These are phyloP conservation scores for Suillus fuscotomentosus DNA, from an alignment of 768 basidiomycete species.

Conservation along the genomic window DNA sequence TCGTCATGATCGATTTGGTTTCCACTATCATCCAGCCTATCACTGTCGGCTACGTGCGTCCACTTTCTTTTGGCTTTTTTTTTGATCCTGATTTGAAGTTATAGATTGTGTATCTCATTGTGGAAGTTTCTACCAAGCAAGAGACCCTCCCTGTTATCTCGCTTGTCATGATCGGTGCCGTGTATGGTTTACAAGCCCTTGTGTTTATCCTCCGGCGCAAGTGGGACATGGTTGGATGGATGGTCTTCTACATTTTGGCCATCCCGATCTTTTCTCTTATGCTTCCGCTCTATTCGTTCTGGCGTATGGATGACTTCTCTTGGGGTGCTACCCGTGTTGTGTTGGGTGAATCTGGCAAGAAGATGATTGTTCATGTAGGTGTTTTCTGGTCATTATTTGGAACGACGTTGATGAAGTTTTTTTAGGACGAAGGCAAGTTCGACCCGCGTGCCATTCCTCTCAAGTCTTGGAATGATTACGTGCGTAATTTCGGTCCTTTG, in stretches of 20 bases:
- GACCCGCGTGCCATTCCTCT: slow-evolving; percentile 91
- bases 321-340: slow-evolving; percentile 95
- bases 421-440: slow-evolving; percentile 95
- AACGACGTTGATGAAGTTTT: slow-evolving; percentile 10
- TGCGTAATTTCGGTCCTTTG: slow-evolving; percentile 35
- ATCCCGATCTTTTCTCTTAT: slow-evolving; percentile 93
- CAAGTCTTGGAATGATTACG: slow-evolving; percentile 96
- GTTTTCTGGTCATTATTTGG: not conserved
- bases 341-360: slow-evolving; percentile 92
- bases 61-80: not conserved
- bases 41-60: slow-evolving; percentile 84
- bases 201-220: slow-evolving; percentile 91
- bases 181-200: slow-evolving; percentile 92
- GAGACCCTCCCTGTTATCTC: slow-evolving; percentile 77
- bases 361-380: slow-evolving; percentile 89
- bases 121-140: slow-evolving; percentile 66
- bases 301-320: slow-evolving; percentile 97
- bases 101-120: slow-evolving; percentile 87
- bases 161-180: slow-evolving; percentile 88
- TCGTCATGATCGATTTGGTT: slow-evolving; percentile 95
- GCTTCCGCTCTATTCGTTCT: slow-evolving; percentile 94
- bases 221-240: slow-evolving; percentile 99
- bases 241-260: slow-evolving; percentile 93
- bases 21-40: slow-evolving; percentile 85
- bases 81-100: slow-evolving; percentile 3